Evolutionary conservation across 2,329 filamentous ascomycete species (phyloP), one percentile per base, ranked within the genome.

Genomic region (Ceratocystis ficicola): DNA sequence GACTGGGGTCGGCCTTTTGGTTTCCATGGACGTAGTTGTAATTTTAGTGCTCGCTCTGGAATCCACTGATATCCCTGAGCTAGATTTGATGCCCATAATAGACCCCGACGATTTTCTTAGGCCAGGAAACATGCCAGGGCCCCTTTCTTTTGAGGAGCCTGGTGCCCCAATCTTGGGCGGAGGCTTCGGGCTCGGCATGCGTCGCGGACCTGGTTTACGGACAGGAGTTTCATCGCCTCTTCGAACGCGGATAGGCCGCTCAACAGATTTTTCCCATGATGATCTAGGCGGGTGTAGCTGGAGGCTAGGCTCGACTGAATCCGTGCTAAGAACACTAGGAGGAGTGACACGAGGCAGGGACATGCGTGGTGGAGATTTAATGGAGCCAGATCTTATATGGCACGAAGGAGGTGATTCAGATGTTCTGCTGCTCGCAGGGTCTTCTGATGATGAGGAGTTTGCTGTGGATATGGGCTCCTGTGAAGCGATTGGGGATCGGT

Each of bases 171-270:
- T 63, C 44, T 63, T 63, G n/a, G 55, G 28, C 5, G 63, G 48
- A 10, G 66, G 60, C 50, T 61, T 63, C 30, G 66, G 66, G 44
- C 66, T 67, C 10, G 59, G 62, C 28, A 65, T 28, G 5, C 59
- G 59, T 17, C 48, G 48, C 10, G 55, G 22, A 5, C 17, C 41
- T 12, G 63, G 44, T 15, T 46, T 52, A 22, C 63, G 57, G 44
- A 44, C 48, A 17, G 66, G 63, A 44, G 60, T 62, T n/a, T 67
- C 66, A 17, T 67, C 60, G 59, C 66, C 66, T 57, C 66, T 62
- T 8, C 66, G 63, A 22, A 65, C 50, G 8, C 60, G 59, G 36
- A 67, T 60, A 10, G 66, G 66, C 12, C 66, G 46, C 50, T 66
- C 63, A 15, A 65, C 50, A 7, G 66, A 63, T 2, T 32, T 62